Percentiles rank a stretch among this genome's conserved stretches.
Evolutionary conservation across 805 yeast genomes (phyloP).

Genomic region (Wickerhamiella spandovensis): DNA sequence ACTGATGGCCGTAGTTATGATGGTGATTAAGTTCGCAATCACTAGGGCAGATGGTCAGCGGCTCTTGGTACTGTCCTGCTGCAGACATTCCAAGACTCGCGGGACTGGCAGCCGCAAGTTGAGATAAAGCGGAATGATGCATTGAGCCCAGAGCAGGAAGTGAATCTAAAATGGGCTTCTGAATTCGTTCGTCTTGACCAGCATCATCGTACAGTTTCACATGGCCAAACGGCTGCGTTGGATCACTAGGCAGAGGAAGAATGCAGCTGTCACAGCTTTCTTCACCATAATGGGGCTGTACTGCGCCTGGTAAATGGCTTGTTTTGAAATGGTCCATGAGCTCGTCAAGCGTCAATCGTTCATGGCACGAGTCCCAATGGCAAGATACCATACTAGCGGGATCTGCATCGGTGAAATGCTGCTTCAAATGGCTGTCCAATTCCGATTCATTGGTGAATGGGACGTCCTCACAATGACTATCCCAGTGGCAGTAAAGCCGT

Average conservation of each 20-base stretch:
- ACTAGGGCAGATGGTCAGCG: neutral
- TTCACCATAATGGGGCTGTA: slow-evolving; percentile 15
- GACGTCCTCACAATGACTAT: slow-evolving; percentile 22
- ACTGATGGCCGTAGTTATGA: neutral
- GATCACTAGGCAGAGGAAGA: neutral
- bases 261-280: neutral
- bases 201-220: neutral
- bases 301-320: slow-evolving; percentile 19
- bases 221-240: neutral
- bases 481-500: slow-evolving; percentile 26
- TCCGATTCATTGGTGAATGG: slow-evolving; percentile 19
- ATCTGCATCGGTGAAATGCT: slow-evolving; percentile 10
- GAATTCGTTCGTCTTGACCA: neutral
- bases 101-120: neutral
- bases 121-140: neutral
- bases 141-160: neutral
- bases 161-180: neutral
- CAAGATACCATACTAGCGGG: slow-evolving; percentile 18
- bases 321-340: slow-evolving; percentile 17
- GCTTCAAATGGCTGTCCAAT: slow-evolving; percentile 20
- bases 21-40: neutral
- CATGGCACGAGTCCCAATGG: slow-evolving; percentile 30
- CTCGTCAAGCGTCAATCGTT: slow-evolving; percentile 18
- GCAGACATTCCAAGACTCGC: neutral
- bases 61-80: neutral